These are phyloP conservation scores for Echites panduratus DNA, from an alignment of 257 asterid genomes.

Conservation along the genomic window DNA sequence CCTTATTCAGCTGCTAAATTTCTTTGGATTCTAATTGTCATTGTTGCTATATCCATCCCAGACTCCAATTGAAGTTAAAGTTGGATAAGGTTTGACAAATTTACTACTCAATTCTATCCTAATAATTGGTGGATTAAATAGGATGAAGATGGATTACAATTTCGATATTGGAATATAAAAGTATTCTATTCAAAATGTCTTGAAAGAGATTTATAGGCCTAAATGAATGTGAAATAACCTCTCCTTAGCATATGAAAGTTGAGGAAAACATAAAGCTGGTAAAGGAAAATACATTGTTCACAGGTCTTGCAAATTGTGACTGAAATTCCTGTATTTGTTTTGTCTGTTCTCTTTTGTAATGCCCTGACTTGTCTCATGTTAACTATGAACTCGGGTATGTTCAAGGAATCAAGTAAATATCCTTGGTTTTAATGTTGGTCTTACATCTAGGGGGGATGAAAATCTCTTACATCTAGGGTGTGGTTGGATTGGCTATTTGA, in stretches of 20 bases:
- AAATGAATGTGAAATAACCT: not conserved
- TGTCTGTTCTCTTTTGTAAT: not conserved
- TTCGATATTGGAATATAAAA: not conserved
- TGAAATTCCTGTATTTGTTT: not conserved
- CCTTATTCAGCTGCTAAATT: not conserved
- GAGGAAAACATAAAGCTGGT: not conserved
- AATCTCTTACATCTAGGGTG: no score
- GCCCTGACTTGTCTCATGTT: not conserved
- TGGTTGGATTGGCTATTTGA: no score
- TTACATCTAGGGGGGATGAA: not conserved
- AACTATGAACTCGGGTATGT: not conserved
- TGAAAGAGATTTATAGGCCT: not conserved
- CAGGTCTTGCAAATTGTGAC: not conserved
- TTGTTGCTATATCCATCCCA: not conserved
- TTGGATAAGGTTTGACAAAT: not conserved
- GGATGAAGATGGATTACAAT: not conserved
- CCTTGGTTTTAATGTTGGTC: not conserved
- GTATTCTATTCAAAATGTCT: not conserved
- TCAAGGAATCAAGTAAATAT: not conserved
- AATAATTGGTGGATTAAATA: not conserved
- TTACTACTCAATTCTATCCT: not conserved
- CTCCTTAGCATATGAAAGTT: not conserved
- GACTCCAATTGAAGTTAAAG: not conserved
- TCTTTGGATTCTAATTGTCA: not conserved
- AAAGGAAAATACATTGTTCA: not conserved